Evolutionary conservation across 2,329 filamentous ascomycete genomes (phyloP).

Genomic region (Nemania serpens): DNA sequence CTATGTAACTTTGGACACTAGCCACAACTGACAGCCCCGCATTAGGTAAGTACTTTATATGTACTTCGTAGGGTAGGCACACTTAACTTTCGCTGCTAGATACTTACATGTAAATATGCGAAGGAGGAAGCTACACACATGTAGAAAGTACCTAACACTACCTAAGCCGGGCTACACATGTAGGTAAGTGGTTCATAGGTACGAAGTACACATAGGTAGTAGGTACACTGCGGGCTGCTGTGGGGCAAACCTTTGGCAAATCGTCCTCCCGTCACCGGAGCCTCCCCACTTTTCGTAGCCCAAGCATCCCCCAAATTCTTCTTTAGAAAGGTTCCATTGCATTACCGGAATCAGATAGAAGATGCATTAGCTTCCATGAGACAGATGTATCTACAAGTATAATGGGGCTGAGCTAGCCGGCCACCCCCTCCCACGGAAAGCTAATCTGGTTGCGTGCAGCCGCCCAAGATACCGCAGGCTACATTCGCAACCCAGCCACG

Average conservation of each 20-base stretch:
- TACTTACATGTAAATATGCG: no score
- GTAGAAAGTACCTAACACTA: no score
- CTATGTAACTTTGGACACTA: no score
- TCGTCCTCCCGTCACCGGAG: constrained; percentile 20
- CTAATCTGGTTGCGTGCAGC: constrained; percentile 17
- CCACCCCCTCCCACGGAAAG: background rate
- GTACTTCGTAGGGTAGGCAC: no score
- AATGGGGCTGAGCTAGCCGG: constrained; percentile 31
- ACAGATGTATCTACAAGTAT: constrained; percentile 31
- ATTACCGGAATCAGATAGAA: constrained; percentile 27
- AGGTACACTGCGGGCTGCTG: background rate
- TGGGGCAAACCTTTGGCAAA: background rate
- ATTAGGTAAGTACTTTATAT: no score
- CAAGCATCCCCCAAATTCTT: background rate
- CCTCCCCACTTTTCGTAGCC: constrained; percentile 1
- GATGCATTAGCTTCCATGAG: constrained; percentile 11
- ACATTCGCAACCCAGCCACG: constrained; percentile 37
- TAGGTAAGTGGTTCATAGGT: no score
- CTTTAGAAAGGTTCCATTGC: constrained; percentile 22
- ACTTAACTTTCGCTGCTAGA: no score
- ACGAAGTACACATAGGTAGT: no score
- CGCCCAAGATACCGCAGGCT: constrained; percentile 31
- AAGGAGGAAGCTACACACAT: no score
- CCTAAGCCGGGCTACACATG: no score
- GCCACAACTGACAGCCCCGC: no score